Evolutionary conservation across 169 alveolate genomes (phyloP).

Genomic region (Ichthyophthirius multifiliis): DNA sequence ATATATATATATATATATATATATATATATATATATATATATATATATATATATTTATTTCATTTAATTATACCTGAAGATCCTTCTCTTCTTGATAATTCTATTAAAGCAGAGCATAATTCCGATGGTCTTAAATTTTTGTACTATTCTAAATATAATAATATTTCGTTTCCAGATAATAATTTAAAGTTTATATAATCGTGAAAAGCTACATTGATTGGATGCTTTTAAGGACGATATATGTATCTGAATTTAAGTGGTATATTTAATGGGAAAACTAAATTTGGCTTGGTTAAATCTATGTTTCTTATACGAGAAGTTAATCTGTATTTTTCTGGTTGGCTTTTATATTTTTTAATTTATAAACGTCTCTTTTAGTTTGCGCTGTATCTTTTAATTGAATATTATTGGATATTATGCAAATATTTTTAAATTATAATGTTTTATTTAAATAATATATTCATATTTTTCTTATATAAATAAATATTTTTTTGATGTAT

Average conservation of each 20-base stretch:
- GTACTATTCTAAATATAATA: slow-evolving; percentile 41
- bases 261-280: slow-evolving; percentile 2
- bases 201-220: slow-evolving; percentile 14
- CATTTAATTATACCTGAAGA: background rate
- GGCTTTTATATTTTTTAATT: background rate
- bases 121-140: slow-evolving; percentile 41
- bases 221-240: background rate
- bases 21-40: background rate
- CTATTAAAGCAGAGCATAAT: slow-evolving; percentile 41
- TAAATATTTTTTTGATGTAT: too few species aligned
- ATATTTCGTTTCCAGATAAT: slow-evolving; percentile 58
- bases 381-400: background rate
- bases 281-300: slow-evolving; percentile 3
- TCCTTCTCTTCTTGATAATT: slow-evolving; percentile 35
- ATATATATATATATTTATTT: too few species aligned
- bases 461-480: too few species aligned
- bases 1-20: background rate
- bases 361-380: background rate
- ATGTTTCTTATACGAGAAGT: background rate
- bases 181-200: slow-evolving; percentile 47
- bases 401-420: too few species aligned
- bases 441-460: too few species aligned
- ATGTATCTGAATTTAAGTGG: slow-evolving; percentile 3
- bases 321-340: background rate
- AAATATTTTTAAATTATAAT: too few species aligned